These are phyloP conservation scores for Curvularia hawaiiensis DNA, from an alignment of 2,329 filamentous ascomycete species.

Conservation along the genomic window DNA sequence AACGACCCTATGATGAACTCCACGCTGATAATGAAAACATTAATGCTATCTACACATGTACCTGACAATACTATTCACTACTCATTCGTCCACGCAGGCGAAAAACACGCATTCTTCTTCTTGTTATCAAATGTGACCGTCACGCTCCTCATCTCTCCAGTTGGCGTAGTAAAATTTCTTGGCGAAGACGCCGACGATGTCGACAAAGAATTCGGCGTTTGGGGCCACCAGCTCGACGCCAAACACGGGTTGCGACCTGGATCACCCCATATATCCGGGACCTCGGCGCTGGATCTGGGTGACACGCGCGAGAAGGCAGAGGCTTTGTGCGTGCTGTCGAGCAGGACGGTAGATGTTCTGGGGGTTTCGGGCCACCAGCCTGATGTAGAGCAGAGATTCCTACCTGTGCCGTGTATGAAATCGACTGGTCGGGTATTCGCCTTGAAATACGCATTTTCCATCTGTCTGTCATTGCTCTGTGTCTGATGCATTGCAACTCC, in stretches of 20 bases:
- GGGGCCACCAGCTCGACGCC: slow-evolving; percentile 23
- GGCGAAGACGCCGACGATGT: slow-evolving; percentile 7
- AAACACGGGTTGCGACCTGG: slow-evolving; percentile 12
- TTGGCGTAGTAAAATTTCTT: slow-evolving; percentile 4
- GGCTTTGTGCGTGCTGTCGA: slow-evolving; percentile 16
- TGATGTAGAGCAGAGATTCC: slow-evolving; percentile 30
- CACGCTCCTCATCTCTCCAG: neutral
- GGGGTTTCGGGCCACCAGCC: slow-evolving; percentile 27
- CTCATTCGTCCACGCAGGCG: slow-evolving; percentile 10
- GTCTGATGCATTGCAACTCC: neutral
- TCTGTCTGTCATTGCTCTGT: neutral
- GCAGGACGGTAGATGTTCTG: slow-evolving; percentile 1
- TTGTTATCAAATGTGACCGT: slow-evolving; percentile 10
- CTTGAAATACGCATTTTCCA: slow-evolving; percentile 3
- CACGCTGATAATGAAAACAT: neutral
- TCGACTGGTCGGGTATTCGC: slow-evolving; percentile 13
- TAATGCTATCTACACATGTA: neutral
- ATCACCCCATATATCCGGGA: neutral
- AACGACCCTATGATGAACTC: neutral
- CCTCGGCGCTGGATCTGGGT: neutral
- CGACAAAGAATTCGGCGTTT: slow-evolving; percentile 10
- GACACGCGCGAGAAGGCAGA: slow-evolving; percentile 9
- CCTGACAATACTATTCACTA: neutral
- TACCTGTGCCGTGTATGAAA: slow-evolving; percentile 25
- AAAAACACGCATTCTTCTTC: slow-evolving; percentile 8